Conservation (phyloP, 2,329 filamentous ascomycete genomes). For the Xylaria sp. region DNA sequence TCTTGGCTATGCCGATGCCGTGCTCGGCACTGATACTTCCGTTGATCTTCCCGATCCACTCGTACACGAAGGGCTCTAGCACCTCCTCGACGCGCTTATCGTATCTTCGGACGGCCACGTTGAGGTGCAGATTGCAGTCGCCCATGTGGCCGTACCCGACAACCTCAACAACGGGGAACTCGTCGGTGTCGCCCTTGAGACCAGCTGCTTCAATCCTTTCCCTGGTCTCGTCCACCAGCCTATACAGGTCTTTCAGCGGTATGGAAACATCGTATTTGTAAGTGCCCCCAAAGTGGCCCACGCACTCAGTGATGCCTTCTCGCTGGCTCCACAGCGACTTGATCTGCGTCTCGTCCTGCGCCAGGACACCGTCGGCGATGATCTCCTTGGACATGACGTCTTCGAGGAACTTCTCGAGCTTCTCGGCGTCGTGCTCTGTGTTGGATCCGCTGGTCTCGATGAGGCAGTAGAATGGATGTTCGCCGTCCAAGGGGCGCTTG, state of each 20-base stretch:
- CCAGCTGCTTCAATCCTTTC: conserved; percentile 77
- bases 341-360: conserved; percentile 92
- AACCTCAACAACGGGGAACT: conserved; percentile 85
- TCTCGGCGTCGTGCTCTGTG: conserved; percentile 89
- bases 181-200: conserved; percentile 78
- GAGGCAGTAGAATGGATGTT: conserved; percentile 94
- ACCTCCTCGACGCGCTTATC: conserved; percentile 86
- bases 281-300: conserved; percentile 90
- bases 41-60: conserved; percentile 89
- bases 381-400: conserved; percentile 89
- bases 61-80: conserved; percentile 95
- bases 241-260: conserved; percentile 86
- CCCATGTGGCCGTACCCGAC: conserved; percentile 99
- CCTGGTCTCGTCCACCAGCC: conserved; percentile 85
- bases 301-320: conserved; percentile 89
- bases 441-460: conserved; percentile 97
- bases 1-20: conserved; percentile 93
- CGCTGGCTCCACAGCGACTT: conserved; percentile 89
- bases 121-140: conserved; percentile 93
- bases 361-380: conserved; percentile 88
- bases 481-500: conserved; percentile 81
- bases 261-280: conserved; percentile 99
- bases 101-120: conserved; percentile 83
- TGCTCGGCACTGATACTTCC: conserved; percentile 98
- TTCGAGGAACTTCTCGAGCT: conserved; percentile 90